Conservation (phyloP, 169 alveolate genomes). For the Cryptosporidium muris region DNA sequence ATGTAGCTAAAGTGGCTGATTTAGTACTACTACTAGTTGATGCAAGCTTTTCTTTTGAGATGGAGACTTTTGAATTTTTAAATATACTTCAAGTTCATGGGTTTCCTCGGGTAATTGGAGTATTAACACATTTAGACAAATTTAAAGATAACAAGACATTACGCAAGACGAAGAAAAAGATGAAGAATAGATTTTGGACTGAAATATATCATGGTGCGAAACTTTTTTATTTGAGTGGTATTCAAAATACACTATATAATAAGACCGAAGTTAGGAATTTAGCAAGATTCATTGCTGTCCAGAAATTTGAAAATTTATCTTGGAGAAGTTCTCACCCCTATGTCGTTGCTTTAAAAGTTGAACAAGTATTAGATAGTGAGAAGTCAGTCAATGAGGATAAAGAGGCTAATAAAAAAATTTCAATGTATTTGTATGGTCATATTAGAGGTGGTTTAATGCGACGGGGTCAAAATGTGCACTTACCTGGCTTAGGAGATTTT, state of each 20-base stretch:
- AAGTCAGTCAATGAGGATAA: conserved; percentile 7
- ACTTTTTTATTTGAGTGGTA: conserved; percentile 94
- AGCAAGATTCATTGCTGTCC: conserved; percentile 94
- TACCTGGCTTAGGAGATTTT: conserved; percentile 92
- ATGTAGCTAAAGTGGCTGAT: conserved; percentile 97
- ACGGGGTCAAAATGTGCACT: conserved; percentile 83
- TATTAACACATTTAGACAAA: conserved; percentile 96
- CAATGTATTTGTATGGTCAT: conserved; percentile 94
- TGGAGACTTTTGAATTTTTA: conserved; percentile 99
- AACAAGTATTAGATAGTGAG: conserved; percentile 72
- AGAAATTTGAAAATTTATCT: conserved; percentile 87
- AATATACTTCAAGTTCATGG: conserved; percentile 93
- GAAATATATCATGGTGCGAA: conserved; percentile 98
- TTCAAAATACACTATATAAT: conserved; percentile 90
- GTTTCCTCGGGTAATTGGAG: conserved; percentile 93
- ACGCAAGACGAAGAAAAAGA: conserved; percentile 93
- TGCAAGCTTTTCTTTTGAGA: conserved; percentile 95
- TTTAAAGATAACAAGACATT: conserved; percentile 89
- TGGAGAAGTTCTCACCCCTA: conserved; percentile 98
- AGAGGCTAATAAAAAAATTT: conserved; percentile 74
- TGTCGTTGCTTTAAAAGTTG: conserved; percentile 92
- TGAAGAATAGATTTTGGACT: conserved; percentile 95
- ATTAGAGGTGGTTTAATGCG: conserved; percentile 91
- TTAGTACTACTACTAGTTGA: conserved; percentile 94
- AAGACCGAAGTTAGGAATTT: conserved; percentile 93